phyloP scores from a whole-genome alignment of 495 filamentous ascomycete species.

The Podospora anserina region DNA sequence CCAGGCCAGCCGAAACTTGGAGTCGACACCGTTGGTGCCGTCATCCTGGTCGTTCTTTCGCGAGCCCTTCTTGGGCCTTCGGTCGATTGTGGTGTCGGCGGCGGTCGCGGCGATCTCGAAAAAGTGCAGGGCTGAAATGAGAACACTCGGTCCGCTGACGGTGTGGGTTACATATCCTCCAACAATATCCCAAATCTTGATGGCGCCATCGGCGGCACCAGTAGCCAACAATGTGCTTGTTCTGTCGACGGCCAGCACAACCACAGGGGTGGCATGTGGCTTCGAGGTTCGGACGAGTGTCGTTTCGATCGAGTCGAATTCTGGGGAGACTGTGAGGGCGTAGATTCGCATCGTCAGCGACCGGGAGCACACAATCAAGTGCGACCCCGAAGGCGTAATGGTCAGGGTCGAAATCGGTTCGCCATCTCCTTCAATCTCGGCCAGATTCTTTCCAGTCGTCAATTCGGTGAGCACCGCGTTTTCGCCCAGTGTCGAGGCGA shows the following conservation, averaged over 20 bases:
- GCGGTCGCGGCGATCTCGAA: slow-evolving; percentile 64
- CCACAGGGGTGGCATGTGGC: slow-evolving; percentile 84
- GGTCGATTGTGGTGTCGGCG: slow-evolving; percentile 23
- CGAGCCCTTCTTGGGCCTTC: slow-evolving; percentile 39
- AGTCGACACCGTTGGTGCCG: slow-evolving; percentile 35
- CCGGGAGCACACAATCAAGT: slow-evolving; percentile 85
- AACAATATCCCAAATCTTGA: slow-evolving; percentile 95
- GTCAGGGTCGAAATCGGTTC: slow-evolving; percentile 85
- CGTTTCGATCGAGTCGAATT: slow-evolving; percentile 54
- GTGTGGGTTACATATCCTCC: slow-evolving; percentile 93
- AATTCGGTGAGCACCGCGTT: slow-evolving; percentile 86
- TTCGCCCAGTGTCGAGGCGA: slow-evolving; percentile 84
- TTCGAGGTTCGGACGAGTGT: slow-evolving; percentile 76
- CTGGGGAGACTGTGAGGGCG: slow-evolving; percentile 59
- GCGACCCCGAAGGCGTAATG: slow-evolving; percentile 81
- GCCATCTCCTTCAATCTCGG: slow-evolving; percentile 90
- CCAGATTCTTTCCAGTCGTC: slow-evolving; percentile 74
- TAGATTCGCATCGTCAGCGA: slow-evolving; percentile 94
- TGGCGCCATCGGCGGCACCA: slow-evolving; percentile 82
- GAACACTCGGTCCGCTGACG: slow-evolving; percentile 84
- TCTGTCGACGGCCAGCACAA: slow-evolving; percentile 75
- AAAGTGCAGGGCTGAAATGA: slow-evolving; percentile 87
- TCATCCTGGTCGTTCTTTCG: slow-evolving; percentile 47
- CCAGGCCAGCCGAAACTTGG: slow-evolving; percentile 76
- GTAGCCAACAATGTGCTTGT: slow-evolving; percentile 90